These are phyloP conservation scores for Ramularia endophylla DNA, from an alignment of 2,329 filamentous ascomycete species.

Conservation along the genomic window DNA sequence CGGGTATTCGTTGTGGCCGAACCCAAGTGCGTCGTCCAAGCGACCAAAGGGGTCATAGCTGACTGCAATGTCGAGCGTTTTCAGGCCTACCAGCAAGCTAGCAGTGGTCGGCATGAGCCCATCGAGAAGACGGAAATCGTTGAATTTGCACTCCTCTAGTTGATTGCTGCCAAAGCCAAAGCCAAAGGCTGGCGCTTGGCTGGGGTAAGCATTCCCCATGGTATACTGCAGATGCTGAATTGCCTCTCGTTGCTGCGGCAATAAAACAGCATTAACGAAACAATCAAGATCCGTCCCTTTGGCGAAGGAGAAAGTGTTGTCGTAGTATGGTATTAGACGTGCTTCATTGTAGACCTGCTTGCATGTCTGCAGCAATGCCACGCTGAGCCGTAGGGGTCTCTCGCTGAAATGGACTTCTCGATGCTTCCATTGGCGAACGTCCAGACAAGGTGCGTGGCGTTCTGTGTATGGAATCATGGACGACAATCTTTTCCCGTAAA, in stretches of 20 bases:
- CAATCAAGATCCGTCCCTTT: slow-evolving; percentile 1
- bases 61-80: not conserved
- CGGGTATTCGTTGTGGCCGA: not conserved
- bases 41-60: too few relatives aligned
- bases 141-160: not conserved
- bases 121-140: not conserved
- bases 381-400: not conserved
- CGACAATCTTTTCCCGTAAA: not conserved
- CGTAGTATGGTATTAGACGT: slow-evolving; percentile 5
- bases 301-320: slow-evolving; percentile 7
- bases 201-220: too few relatives aligned
- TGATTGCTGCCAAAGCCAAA: not conserved
- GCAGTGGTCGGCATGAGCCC: not conserved
- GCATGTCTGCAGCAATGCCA: slow-evolving; percentile 7
- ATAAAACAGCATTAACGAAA: not conserved
- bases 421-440: not conserved
- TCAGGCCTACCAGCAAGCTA: not conserved
- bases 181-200: too few relatives aligned
- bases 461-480: not conserved
- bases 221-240: not conserved
- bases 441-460: not conserved
- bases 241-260: not conserved
- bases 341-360: slow-evolving; percentile 10
- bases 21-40: not conserved
- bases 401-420: not conserved